Conservation (phyloP, 495 filamentous ascomycete species). For the Aspergillus cavernicola region DNA sequence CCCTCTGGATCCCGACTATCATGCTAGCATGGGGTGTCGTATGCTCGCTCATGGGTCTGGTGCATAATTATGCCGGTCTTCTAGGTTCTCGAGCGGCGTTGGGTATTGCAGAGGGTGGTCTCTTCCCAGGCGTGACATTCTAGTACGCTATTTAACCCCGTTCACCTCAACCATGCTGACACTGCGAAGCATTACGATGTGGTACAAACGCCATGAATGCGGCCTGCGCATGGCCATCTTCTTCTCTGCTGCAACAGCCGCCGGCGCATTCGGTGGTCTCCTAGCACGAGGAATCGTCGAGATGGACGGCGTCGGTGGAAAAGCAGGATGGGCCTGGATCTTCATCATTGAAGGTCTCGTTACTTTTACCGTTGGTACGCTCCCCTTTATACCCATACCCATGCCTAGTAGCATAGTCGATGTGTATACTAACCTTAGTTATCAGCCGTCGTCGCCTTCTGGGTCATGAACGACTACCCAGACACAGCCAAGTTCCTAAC, state of each 20-base stretch:
- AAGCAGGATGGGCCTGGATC: conserved; percentile 12
- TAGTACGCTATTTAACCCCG: conserved; percentile 9
- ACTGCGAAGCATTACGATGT: conserved; percentile 18
- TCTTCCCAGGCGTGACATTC: conserved; percentile 14
- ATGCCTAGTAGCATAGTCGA: neutral
- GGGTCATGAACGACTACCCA: conserved; percentile 15
- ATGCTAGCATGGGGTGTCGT: conserved; percentile 14
- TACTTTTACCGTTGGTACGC: conserved; percentile 7
- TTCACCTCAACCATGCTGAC: too few species aligned
- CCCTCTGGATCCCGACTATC: conserved; percentile 14
- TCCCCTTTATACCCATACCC: neutral
- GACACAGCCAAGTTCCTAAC: conserved; percentile 16
- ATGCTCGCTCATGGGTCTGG: conserved; percentile 11
- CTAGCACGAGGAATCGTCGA: conserved; percentile 12
- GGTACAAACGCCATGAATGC: conserved; percentile 15
- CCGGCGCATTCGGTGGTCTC: conserved; percentile 14
- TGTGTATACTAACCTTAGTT: too few species aligned
- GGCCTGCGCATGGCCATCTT: conserved; percentile 16
- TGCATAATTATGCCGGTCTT: conserved; percentile 7
- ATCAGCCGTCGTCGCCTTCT: conserved; percentile 12
- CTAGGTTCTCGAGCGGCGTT: conserved; percentile 3
- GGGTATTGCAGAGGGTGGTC: conserved; percentile 12
- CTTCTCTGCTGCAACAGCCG: conserved; percentile 12
- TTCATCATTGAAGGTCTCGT: conserved; percentile 15
- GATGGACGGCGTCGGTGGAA: conserved; percentile 6